Evolutionary conservation across 1,139 yeast species (phyloP), one percentile per base, ranked within the genome.

Genomic region (Nakaseomyces glabratus): DNA sequence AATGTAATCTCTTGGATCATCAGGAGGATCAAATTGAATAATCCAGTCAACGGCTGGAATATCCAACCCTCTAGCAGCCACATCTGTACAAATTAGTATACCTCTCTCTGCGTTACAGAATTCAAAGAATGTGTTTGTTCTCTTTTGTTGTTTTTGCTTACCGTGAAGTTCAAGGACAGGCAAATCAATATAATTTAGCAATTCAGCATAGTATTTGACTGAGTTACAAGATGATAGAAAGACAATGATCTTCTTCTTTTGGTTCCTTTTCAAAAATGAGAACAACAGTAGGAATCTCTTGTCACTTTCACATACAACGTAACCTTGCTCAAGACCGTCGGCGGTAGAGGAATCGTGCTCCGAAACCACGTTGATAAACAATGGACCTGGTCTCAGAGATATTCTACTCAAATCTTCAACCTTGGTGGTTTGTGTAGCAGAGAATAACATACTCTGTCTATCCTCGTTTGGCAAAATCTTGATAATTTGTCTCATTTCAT

Each of bases 21-120:
- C 97, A 57, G 97, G 97, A 34, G 97, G 97, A 60, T 90, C 96
- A 50, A 82, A 86, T 65, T 90, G 97, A 43, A 90, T 78, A 51
- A 90, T 90, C 95, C 97, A 90, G 63, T 88, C 95, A 36, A 90
- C 97, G 19, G 93, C 82, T 35, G 96, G 96, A 46, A 90, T 88
- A 65, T 90, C 98, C 47, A 90, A 73, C 11, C 98, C 98, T 69
- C 98, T 76, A 8, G 98, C 97, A 16, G 97, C 98, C 47, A 90
- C 97, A 62, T 90, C 97, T 1, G 98, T 90, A 65, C 97, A 90
- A 35, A 90, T 72, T 49, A 90, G 64, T 34, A 84, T 84, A 31
- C 98, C 98, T 55, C 80, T 86, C 51, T 81, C 85, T 40, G 98
- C 97, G 51, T 90, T 90, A 67, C 96, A 85, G 63, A 90, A 90